These are phyloP conservation scores for Phlyctochytrium bullatum DNA, from an alignment of 192 early-diverging fungal genomes.

Conservation along the genomic window DNA sequence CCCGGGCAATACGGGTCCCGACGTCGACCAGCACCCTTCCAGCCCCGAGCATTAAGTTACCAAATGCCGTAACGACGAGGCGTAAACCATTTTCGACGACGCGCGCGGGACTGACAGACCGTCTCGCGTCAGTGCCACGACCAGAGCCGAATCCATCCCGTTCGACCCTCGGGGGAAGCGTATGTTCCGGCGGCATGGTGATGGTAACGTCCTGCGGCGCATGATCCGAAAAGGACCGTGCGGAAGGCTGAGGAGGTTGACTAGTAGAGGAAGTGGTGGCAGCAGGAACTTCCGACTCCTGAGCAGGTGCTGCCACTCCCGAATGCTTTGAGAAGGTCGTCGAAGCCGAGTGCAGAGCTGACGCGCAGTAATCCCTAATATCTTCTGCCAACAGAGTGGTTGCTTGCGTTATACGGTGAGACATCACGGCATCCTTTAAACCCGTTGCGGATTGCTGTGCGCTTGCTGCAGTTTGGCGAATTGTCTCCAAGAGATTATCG, in stretches of 20 bases:
- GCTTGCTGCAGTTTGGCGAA: not conserved
- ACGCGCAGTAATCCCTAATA: not conserved
- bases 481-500: not conserved
- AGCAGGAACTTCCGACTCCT: not conserved
- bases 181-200: too few species aligned
- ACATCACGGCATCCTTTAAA: not conserved
- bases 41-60: not conserved
- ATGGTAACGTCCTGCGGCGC: not conserved
- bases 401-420: not conserved
- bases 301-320: not conserved
- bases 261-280: not conserved
- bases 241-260: not conserved
- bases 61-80: not conserved
- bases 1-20: not conserved
- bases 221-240: not conserved
- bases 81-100: not conserved
- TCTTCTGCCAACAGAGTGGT: not conserved
- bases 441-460: not conserved
- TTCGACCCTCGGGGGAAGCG: too few species aligned
- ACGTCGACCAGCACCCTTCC: not conserved
- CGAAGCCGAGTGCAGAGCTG: not conserved
- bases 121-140: too few species aligned
- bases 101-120: too few species aligned
- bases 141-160: too few species aligned
- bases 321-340: not conserved